A percentile compares a stretch with the other conserved stretches of the same genome.
These are phyloP conservation scores for Neltuma alba DNA, from an alignment of 306 rosid genomes.

Conservation along the genomic window DNA sequence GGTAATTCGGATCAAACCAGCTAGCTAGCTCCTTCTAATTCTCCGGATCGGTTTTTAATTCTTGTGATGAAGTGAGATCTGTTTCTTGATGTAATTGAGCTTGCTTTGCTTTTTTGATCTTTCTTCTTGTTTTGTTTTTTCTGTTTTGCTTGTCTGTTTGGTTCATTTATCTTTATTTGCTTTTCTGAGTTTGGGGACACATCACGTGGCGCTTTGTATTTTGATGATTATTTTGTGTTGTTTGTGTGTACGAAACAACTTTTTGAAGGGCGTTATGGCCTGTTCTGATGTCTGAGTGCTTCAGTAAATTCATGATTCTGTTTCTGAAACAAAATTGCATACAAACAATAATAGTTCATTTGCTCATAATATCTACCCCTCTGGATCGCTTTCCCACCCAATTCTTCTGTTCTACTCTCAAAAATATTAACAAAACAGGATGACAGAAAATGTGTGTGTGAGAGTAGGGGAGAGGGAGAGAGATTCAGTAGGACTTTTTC, in stretches of 20 bases:
- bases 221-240: slow-evolving; percentile 38
- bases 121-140: background rate
- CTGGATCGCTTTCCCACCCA: background rate
- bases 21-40: background rate
- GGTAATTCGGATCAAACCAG: slow-evolving; percentile 46
- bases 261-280: slow-evolving; percentile 20
- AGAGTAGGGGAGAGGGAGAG: background rate
- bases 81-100: slow-evolving; percentile 1
- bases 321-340: slow-evolving; percentile 33
- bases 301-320: slow-evolving; percentile 20
- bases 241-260: slow-evolving; percentile 35
- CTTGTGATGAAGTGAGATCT: slow-evolving; percentile 31
- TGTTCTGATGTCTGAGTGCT: background rate
- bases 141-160: background rate
- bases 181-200: slow-evolving; percentile 21
- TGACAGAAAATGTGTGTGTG: too few relatives aligned
- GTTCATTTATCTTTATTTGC: background rate
- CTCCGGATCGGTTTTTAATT: background rate
- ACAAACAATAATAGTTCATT: background rate
- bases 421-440: slow-evolving; percentile 6
- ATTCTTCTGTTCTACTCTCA: background rate
- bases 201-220: slow-evolving; percentile 30
- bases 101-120: background rate
- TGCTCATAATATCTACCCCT: background rate
- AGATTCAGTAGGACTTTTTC: slow-evolving; percentile 42